Base-by-base conservation (phyloP, 768 basidiomycete genomes). In the Xerocomus potaroensis region DNA sequence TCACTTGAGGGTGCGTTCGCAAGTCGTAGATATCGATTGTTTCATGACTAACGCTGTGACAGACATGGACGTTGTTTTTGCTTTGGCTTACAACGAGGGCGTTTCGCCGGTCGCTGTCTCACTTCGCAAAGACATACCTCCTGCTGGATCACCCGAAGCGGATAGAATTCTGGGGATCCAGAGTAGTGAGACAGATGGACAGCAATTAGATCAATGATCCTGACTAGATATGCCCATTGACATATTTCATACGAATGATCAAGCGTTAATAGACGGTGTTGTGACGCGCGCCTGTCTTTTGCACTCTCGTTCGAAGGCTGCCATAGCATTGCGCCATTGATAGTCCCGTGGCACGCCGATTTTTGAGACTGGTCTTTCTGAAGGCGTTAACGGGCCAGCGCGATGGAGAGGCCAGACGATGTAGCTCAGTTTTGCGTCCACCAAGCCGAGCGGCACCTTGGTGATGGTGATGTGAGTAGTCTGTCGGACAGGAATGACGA, bases 321-420 rank as follows among this genome's bases (percentile, higher is more conserved):
- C 64, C 61, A 67, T 59, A 3, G 57, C 49, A 21, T 55, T 50
- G 22, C 59, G 54, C 64, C 64, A 67, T 16, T 39, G 39, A 40
- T 36, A 47, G 31, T 61, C 51, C 0, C 66, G 53, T 2, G 64
- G 47, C 6, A 45, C 41, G 14, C 64, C 61, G 33, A 22, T 16
- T 34, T 46, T 51, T 8, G 56, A 43, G 14, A 43, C 8, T 0
- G 66, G 64, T 12, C 16, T 32, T n/a, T 64, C 47, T 23, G 66
- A 53, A 5, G 47, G 48, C 15, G 53, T 59, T 24, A 68, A 46
- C 2, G 59, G 57, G 2, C 80, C 80, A 45, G 72, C 65, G 3
- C 80, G 74, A 30, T 70, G 53, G 8, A 69, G 63, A 7, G 80
- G 80, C 78, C 79, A 81, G 22, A 79, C 31, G 26, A 82, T 65